A percentile compares a stretch with the other conserved stretches of the same genome.
These are phyloP conservation scores for Symmetrospora coprosmae DNA, from an alignment of 768 basidiomycete species.

Conservation along the genomic window DNA sequence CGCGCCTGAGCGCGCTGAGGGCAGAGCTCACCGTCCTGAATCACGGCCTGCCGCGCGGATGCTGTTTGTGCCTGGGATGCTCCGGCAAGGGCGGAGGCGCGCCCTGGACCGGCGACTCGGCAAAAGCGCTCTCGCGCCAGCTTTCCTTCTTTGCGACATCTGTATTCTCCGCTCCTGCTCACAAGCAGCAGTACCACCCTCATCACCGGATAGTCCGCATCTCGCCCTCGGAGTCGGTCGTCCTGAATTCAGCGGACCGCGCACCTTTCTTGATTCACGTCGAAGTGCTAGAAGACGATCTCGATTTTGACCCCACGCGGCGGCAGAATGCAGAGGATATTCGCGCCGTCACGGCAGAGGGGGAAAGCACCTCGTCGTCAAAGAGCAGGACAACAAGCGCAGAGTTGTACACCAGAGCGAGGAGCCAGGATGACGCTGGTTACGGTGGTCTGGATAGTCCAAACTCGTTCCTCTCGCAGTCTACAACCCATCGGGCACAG, in stretches of 20 bases:
- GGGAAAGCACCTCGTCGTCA: slow-evolving; percentile 34
- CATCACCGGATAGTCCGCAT: slow-evolving; percentile 95
- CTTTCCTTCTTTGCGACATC: background rate
- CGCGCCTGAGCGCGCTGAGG: slow-evolving; percentile 85
- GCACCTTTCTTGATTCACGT: slow-evolving; percentile 85
- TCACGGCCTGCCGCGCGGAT: slow-evolving; percentile 91
- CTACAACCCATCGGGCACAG: no score
- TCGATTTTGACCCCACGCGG: slow-evolving; percentile 78
- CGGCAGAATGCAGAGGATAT: slow-evolving; percentile 73
- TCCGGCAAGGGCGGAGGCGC: background rate
- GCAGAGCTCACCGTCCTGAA: slow-evolving; percentile 91
- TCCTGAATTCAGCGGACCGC: slow-evolving; percentile 90
- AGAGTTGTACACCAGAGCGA: background rate
- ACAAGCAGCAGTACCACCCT: slow-evolving; percentile 43
- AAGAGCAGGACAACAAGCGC: background rate
- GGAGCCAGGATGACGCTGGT: no score
- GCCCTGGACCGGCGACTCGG: background rate
- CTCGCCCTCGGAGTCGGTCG: slow-evolving; percentile 92
- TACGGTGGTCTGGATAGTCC: no score
- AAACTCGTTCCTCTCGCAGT: no score
- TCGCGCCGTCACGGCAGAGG: slow-evolving; percentile 41
- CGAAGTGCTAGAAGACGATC: slow-evolving; percentile 74
- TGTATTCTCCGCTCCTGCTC: slow-evolving; percentile 17
- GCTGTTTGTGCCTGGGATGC: slow-evolving; percentile 38
- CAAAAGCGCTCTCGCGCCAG: background rate